Evolutionary conservation across 106 monocot species (phyloP), one percentile per base, ranked within the genome.

Genomic region (Allium sativum): DNA sequence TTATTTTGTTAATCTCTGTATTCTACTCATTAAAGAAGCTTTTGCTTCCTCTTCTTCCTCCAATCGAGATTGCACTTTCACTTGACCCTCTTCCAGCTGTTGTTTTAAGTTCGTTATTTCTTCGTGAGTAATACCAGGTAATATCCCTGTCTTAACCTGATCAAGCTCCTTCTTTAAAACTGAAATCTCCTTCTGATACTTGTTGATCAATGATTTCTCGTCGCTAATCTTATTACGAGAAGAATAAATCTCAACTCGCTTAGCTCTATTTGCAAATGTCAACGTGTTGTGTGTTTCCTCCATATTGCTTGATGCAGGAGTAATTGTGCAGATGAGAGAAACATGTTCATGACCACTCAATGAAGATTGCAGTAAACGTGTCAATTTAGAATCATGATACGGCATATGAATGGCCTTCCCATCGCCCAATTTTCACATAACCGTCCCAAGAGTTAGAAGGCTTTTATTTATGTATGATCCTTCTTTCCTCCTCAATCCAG

Each of bases 21-120:
- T 98, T 80, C 98, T 87, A 67, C 98, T 92, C 91, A 98, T 88
- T 10, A 98, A 65, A 72, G 98, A 90, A 73, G 88, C 92, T 78
- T 98, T 98, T 68, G 84, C 87, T 62, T 98, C 98, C 72, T 98
- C 98, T 92, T 98, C 98, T 59, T 98, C 98, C 74, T 98, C 98
- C 18, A 98, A 46, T 51, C 98, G 81, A 65, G 80, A 98, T 62
- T 85, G 98, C 98, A 98, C 92, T 72, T 98, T 98, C 31, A 98
- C 91, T 73, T 98, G 98, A 12, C 98, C 98, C 66, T 88, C 98
- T 68, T 92, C 88, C 63, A 98, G 68, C 98, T 98, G 59, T 59
- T 85, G 98, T 52, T 77, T 72, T 68, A 98, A 77, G 57, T 42
- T 98, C 45, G 83, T 61, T 41, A 98, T 88, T 84, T 98, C 98